These are phyloP conservation scores for Monosporascus sp. DNA, from an alignment of 2,329 filamentous ascomycete genomes.

Conservation along the genomic window DNA sequence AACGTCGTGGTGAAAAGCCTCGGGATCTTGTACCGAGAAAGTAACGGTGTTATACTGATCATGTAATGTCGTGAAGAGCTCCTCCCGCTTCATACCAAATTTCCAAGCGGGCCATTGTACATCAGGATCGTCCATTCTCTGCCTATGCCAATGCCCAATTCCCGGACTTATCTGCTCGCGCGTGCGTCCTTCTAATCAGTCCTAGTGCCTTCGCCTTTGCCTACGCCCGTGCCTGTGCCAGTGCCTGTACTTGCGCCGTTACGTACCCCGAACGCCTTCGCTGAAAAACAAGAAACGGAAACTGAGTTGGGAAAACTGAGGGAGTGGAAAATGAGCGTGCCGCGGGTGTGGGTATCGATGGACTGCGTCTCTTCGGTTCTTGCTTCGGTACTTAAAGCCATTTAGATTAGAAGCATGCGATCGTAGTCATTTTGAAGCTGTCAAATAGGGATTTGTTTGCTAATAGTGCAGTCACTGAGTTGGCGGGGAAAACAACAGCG, in stretches of 20 bases:
- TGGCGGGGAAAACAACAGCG: neutral
- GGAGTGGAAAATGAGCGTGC: conserved; percentile 10
- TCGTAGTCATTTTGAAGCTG: conserved; percentile 18
- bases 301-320: conserved; percentile 1
- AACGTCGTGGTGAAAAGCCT: conserved; percentile 57
- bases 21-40: conserved; percentile 51
- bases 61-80: conserved; percentile 52
- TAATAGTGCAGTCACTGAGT: too few species aligned
- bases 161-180: neutral
- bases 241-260: neutral
- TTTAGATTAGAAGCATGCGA: conserved; percentile 19
- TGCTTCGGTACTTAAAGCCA: conserved; percentile 15
- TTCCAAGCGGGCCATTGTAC: conserved; percentile 56
- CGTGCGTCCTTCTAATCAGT: neutral
- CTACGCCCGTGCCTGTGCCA: neutral
- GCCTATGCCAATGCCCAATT: conserved; percentile 4
- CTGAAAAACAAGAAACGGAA: neutral
- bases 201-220: neutral
- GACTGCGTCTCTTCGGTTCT: conserved; percentile 15
- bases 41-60: conserved; percentile 55
- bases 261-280: neutral
- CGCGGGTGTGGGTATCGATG: conserved; percentile 17
- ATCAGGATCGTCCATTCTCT: conserved; percentile 49
- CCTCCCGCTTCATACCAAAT: conserved; percentile 55
- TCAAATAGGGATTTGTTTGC: too few species aligned